Percentiles rank a stretch among this genome's conserved stretches.
These are phyloP conservation scores for Purshia tridentata DNA, from an alignment of 306 rosid genomes.

Conservation along the genomic window DNA sequence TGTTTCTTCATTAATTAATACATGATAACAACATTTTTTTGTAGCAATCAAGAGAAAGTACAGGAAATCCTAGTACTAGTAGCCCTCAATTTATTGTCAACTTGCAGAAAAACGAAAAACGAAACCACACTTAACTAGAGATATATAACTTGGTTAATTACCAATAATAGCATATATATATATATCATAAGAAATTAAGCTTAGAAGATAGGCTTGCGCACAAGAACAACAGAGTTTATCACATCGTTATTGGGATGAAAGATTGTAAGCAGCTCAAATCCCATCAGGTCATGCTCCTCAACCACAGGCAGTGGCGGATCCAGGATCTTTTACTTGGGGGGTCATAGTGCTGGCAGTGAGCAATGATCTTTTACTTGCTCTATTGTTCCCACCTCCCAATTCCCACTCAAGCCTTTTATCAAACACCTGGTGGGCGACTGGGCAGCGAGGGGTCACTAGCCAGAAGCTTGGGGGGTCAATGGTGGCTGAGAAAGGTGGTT, in stretches of 20 bases:
- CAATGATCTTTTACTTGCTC: too few species aligned
- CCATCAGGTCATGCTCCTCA: slow-evolving; percentile 45
- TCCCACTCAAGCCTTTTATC: too few species aligned
- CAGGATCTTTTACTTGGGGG: too few species aligned
- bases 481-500: too few species aligned
- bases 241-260: slow-evolving; percentile 72
- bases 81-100: slow-evolving; percentile 2
- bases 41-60: background rate
- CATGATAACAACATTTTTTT: background rate
- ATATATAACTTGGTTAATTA: background rate
- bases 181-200: too few species aligned
- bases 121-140: background rate
- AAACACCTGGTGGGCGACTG: too few species aligned
- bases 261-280: slow-evolving; percentile 55
- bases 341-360: too few species aligned
- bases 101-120: background rate
- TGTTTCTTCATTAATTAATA: background rate
- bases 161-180: background rate
- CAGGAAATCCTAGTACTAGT: background rate
- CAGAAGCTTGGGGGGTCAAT: too few species aligned
- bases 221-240: slow-evolving; percentile 63
- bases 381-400: too few species aligned
- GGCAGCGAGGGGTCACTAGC: too few species aligned
- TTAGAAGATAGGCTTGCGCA: slow-evolving; percentile 39
- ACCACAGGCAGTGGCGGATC: too few species aligned